A percentile compares a stretch with the other conserved stretches of the same genome.
Evolutionary conservation across 306 rosid species (phyloP).

Genomic region (Rosa persica): DNA sequence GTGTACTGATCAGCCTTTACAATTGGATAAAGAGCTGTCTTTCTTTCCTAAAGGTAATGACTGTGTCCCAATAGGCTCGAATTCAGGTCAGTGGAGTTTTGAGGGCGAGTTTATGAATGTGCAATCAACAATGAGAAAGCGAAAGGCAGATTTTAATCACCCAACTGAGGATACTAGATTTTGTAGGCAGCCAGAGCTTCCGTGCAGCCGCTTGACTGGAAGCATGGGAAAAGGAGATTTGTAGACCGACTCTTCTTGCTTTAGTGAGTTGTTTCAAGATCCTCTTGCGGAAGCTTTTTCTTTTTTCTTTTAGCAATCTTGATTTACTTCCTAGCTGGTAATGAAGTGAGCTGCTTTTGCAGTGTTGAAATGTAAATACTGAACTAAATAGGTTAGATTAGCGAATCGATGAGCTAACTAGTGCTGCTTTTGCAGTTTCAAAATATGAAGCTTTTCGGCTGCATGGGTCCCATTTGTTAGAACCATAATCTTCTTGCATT

Average conservation of each 20-base stretch:
- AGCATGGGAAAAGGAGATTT: constrained; percentile 35
- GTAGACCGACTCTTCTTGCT: constrained; percentile 25
- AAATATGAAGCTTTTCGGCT: not conserved
- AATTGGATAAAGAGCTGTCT: constrained; percentile 16
- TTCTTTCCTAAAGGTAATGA: constrained; percentile 20
- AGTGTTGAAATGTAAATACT: constrained; percentile 27
- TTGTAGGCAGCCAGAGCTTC: constrained; percentile 40
- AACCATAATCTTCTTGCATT: constrained; percentile 1
- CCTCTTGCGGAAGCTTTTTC: constrained; percentile 7
- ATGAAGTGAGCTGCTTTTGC: constrained; percentile 23
- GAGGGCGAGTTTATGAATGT: constrained; percentile 12
- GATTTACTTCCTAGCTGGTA: constrained; percentile 15
- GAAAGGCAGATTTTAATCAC: constrained; percentile 35
- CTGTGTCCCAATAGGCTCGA: constrained; percentile 14
- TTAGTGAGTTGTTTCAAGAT: constrained; percentile 15
- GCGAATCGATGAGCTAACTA: constrained; percentile 16
- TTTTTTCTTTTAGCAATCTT: constrained; percentile 11
- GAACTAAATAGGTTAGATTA: constrained; percentile 14
- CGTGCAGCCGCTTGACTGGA: constrained; percentile 17
- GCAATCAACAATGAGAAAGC: constrained; percentile 34
- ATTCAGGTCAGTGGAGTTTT: constrained; percentile 15
- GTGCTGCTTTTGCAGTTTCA: not conserved
- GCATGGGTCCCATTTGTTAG: not conserved
- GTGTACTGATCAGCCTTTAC: constrained; percentile 7
- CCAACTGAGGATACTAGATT: constrained; percentile 22